phyloP scores from a whole-genome alignment of 495 filamentous ascomycete genomes.

The Penicillium paxilli region DNA sequence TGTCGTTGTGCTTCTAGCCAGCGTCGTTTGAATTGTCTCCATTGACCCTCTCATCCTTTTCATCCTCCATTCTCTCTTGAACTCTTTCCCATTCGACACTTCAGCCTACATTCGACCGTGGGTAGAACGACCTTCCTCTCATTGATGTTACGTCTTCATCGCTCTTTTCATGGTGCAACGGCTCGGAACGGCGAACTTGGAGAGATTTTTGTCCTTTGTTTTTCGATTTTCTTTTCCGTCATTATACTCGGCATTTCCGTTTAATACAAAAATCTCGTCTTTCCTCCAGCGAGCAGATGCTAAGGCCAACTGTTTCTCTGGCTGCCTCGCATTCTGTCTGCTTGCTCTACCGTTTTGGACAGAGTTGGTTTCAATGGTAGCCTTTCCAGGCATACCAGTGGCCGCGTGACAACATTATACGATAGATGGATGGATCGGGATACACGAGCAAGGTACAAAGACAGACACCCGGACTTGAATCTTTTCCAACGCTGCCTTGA shows the following conservation, averaged over 20 bases:
- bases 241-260: conserved; percentile 35
- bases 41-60: conserved; percentile 12
- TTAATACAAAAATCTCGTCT: conserved; percentile 40
- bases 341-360: background rate
- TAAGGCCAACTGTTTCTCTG: background rate
- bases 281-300: conserved; percentile 8
- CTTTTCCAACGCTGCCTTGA: background rate
- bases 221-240: conserved; percentile 26
- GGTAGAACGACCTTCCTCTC: conserved; percentile 31
- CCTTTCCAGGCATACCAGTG: too few relatives aligned
- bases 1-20: conserved; percentile 4
- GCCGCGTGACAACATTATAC: too few relatives aligned
- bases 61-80: conserved; percentile 9
- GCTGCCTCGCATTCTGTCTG: background rate
- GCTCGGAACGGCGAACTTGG: conserved; percentile 46
- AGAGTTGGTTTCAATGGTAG: background rate
- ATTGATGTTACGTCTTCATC: conserved; percentile 38
- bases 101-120: conserved; percentile 24
- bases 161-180: conserved; percentile 48
- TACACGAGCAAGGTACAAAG: background rate
- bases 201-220: conserved; percentile 27
- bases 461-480: background rate
- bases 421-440: background rate
- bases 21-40: background rate
- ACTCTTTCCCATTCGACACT: conserved; percentile 26